Evolutionary conservation across 1,139 yeast species (phyloP), one percentile per base, ranked within the genome.

Genomic region (Geotrichum aggregatum): DNA sequence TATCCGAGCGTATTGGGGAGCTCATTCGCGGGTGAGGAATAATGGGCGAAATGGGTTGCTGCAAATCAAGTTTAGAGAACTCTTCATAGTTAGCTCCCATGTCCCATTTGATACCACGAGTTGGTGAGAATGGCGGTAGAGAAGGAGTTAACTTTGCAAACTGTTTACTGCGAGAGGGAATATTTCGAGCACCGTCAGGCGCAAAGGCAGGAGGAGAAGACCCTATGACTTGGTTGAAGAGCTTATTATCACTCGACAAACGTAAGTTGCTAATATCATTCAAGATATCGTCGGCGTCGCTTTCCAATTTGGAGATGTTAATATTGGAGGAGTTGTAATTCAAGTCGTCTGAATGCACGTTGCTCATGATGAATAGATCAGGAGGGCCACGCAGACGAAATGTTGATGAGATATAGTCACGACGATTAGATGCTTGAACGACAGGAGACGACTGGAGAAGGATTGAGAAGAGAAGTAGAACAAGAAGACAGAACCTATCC

Each of bases 201-300:
- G 22, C 8, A 16, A 21, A 13, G 14, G 14, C 3, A 6, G 50
- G 36, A 45, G 54, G 47, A 40, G 47, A 41, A 21, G 50, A 42
- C 10, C 54, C 49, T 33, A 44, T 46, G 28, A 22, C 31, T 36
- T 46, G 44, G 35, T 41, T 45, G 18, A 36, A 46, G 39, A 8
- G 16, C 13, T 19, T 11, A 3, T 30, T 50, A 18, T 45, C 46
- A 30, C 16, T 44, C 11, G 40, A 24, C 19, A 45, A 7, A 11
- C 43, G 50, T n/a, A 45, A 41, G 47, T 50, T 50, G 43, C 47
- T 35, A 40, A 46, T 46, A 35, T 50, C 54, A 39, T 36, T 34
- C 18, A 50, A 31, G 41, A 50, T 46, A 22, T 33, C 49, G 14
- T 50, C 54, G 22, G 45, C 50, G 30, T 41, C 50, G 36, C 28